Evolutionary conservation across 2,329 filamentous ascomycete species (phyloP), one percentile per base, ranked within the genome.

Genomic region (Penicillium sp.): DNA sequence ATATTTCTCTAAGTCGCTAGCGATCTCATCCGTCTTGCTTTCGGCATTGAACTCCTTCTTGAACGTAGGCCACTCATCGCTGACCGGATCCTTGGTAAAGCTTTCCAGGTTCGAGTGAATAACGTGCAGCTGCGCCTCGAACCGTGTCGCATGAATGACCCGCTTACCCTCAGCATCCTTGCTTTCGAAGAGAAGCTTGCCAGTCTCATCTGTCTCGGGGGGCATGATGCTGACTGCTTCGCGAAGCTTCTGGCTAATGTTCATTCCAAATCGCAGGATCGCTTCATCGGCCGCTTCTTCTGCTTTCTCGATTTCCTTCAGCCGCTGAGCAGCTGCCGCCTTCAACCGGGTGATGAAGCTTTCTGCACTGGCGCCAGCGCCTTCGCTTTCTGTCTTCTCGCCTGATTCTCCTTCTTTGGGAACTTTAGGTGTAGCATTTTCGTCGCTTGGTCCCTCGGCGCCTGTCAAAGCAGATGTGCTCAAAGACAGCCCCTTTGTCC

Each of bases 251-350:
- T 93, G 89, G 35, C 90, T 84, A 45, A 99, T 85, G 65, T 94
- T 97, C 55, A 86, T 85, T 19, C 94, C 94, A 67, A 97, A 97
- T 61, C 90, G 90, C 62, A 97, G 78, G 9, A 99, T 83, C 0
- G 94, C 94, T 73, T 97, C 94, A 71, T 99, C 94, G 7, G 94
- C 94, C 4, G 93, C 93, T 69, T 97, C 93, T 74, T 99, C 94
- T 11, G 93, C 94, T 64, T 85, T 85, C 69, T 97, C 90, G 18
- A 97, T 86, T 56, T 97, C 91, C 68, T 90, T 94, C 55, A 97
- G 78, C 44, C 91, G 84, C 74, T 91, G 91, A 26, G 89, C 80
- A 4, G 91, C 91, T 75, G 95, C 90, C 18, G 79, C 75, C 53
- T 86, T 84, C 70, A 97, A 84, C 41, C 89, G 84, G 5, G 88